A percentile compares a stretch with the other conserved stretches of the same genome.
Evolutionary conservation across 2,329 filamentous ascomycete genomes (phyloP).

Genomic region (Chalaropsis thielavioides): DNA sequence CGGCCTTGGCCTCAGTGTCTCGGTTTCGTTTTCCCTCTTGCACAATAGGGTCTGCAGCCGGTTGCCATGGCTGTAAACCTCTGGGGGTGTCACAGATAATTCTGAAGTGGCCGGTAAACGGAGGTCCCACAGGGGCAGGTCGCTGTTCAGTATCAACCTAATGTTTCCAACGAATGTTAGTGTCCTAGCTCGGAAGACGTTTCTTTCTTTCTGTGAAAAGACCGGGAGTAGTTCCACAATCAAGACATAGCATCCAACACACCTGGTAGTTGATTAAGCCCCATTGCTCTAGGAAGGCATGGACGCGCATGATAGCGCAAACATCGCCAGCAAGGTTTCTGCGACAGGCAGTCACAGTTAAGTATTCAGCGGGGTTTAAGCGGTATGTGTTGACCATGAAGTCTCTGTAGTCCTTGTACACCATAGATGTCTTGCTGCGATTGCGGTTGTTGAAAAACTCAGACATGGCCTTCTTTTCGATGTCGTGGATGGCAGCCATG

Average conservation of each 20-base stretch:
- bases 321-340: slow-evolving; percentile 93
- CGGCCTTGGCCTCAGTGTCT: slow-evolving; percentile 62
- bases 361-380: slow-evolving; percentile 85
- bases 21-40: slow-evolving; percentile 44
- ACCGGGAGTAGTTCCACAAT: not conserved
- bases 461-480: slow-evolving; percentile 86
- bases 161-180: slow-evolving; percentile 1
- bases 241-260: slow-evolving; percentile 19
- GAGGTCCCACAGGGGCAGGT: slow-evolving; percentile 87
- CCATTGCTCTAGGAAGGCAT: slow-evolving; percentile 97
- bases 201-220: not conserved
- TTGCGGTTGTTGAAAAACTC: slow-evolving; percentile 99
- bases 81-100: slow-evolving; percentile 91
- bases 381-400: slow-evolving; percentile 99
- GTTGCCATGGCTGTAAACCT: slow-evolving; percentile 89
- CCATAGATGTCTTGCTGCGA: slow-evolving; percentile 89
- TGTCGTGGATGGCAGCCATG: slow-evolving; percentile 80
- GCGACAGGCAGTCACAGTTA: slow-evolving; percentile 91
- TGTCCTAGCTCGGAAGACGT: not conserved
- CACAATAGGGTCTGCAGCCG: slow-evolving; percentile 59
- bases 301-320: slow-evolving; percentile 97
- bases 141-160: slow-evolving; percentile 93
- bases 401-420: slow-evolving; percentile 98
- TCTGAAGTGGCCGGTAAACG: slow-evolving; percentile 94
- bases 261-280: slow-evolving; percentile 98